Base-by-base conservation (phyloP, 2,329 filamentous ascomycete species). In the Stemphylium vesicarium region DNA sequence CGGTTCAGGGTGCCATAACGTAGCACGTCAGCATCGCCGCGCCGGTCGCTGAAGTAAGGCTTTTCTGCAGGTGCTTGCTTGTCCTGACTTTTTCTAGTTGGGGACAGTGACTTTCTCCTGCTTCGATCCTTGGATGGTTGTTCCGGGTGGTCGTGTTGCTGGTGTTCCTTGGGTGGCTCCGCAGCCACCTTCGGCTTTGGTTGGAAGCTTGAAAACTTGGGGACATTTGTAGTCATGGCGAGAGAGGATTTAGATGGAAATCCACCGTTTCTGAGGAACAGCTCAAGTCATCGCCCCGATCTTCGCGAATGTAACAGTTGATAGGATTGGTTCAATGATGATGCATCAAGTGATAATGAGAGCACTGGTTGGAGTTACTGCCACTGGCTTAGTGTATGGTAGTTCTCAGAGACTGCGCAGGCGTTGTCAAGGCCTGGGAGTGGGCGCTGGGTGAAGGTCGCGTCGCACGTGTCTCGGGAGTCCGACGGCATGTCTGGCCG, bases 131-230 rank as follows among this genome's bases (percentile, higher is more conserved):
- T 62, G 10, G 57, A 40, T 22, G 46, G 15, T 31, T 36, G 49
- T 22, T 52, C 48, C 7, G 41, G 26, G 29, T 33, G 32, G 45
- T 54, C 59, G 58, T 57, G 52, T 24, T 51, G 48, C 41, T 43
- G 46, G 12, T 56, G 59, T 54, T 63, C 49, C 16, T 53, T 59
- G 11, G 49, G 38, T 18, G 50, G 52, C 16, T 60, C 55, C 3
- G 53, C 39, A 5, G 53, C 50, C 4, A 45, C 33, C 50, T 69
- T 71, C 10, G 68, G 61, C 55, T 81, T 83, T 56, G 83, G 84
- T 62, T 84, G 88, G 78, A 93, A 94, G 59, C 90, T 93, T 16
- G 85, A 81, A 69, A 94, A 93, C 65, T 87, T 91, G 9, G 90
- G 90, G 18, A 89, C 80, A 36, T 65, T 64, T 6, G 70, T 56